Percentiles rank a stretch among this genome's conserved stretches.
Conservation (phyloP, 2,329 filamentous ascomycete species). For the Penicillium thymicola region DNA sequence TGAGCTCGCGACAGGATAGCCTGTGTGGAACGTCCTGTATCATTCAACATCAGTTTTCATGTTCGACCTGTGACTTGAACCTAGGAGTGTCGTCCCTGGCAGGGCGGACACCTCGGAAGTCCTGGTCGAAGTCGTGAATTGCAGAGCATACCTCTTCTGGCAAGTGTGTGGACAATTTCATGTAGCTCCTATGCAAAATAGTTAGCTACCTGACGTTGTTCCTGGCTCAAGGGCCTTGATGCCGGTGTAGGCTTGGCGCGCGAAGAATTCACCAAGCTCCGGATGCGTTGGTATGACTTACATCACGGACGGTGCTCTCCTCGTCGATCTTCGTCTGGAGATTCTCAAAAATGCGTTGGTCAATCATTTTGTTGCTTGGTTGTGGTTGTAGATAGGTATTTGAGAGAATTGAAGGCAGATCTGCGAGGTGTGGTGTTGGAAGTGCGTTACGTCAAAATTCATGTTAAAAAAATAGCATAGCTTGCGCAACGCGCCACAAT, state of each 20-base stretch:
- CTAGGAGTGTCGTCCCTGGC: neutral
- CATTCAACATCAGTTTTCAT: constrained; percentile 6
- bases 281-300: constrained; percentile 32
- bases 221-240: constrained; percentile 3
- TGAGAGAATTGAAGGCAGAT: constrained; percentile 6
- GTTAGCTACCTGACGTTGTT: constrained; percentile 11
- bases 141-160: constrained; percentile 61
- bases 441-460: constrained; percentile 17
- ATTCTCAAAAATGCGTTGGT: constrained; percentile 79
- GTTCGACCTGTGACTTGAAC: neutral
- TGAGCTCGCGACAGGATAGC: constrained; percentile 85
- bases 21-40: constrained; percentile 67
- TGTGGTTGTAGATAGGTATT: constrained; percentile 2
- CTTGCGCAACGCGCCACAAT: neutral
- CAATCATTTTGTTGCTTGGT: constrained; percentile 55
- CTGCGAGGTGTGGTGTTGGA: constrained; percentile 6
- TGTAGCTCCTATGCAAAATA: constrained; percentile 61
- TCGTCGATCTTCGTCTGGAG: constrained; percentile 89
- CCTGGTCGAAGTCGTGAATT: neutral
- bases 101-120: neutral
- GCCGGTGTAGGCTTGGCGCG: constrained; percentile 21
- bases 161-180: constrained; percentile 75
- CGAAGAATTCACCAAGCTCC: constrained; percentile 13
- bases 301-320: constrained; percentile 75
- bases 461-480: neutral